A percentile compares a stretch with the other conserved stretches of the same genome.
Conservation (phyloP, 2,329 filamentous ascomycete genomes). For the Talaromyces funiculosus region DNA sequence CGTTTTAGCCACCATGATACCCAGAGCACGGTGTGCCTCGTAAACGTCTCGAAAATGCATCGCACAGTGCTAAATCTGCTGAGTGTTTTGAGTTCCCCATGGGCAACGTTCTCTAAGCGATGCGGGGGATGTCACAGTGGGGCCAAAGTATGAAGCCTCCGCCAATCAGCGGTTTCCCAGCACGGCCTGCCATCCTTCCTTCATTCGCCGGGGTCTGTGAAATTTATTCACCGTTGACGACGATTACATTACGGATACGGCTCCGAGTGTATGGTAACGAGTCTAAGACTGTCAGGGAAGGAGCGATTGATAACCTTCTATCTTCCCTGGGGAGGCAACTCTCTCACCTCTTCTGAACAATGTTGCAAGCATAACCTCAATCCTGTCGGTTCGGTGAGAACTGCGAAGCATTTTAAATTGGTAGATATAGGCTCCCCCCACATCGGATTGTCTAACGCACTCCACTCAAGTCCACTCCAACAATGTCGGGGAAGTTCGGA, state of each 20-base stretch:
- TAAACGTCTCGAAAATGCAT: neutral
- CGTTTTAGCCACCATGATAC: no score
- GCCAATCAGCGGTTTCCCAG: neutral
- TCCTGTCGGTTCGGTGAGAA: neutral
- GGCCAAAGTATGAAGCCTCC: no score
- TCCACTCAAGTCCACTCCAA: neutral
- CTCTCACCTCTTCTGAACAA: neutral
- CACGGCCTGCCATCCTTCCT: neutral
- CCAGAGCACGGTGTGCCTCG: neutral
- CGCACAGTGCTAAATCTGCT: neutral
- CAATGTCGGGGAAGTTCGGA: neutral
- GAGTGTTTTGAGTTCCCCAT: neutral
- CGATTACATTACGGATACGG: neutral
- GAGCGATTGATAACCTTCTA: neutral
- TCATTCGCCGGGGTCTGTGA: neutral
- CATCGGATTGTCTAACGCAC: neutral
- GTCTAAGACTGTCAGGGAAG: neutral
- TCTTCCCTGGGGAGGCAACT: neutral
- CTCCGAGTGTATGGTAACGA: neutral
- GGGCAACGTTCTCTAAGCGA: neutral
- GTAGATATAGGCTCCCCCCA: neutral
- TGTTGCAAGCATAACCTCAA: neutral
- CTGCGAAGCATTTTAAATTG: neutral
- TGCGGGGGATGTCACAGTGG: neutral
- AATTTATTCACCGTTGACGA: neutral